phyloP scores from a whole-genome alignment of 495 filamentous ascomycete genomes.

The Cenococcum geophilum region DNA sequence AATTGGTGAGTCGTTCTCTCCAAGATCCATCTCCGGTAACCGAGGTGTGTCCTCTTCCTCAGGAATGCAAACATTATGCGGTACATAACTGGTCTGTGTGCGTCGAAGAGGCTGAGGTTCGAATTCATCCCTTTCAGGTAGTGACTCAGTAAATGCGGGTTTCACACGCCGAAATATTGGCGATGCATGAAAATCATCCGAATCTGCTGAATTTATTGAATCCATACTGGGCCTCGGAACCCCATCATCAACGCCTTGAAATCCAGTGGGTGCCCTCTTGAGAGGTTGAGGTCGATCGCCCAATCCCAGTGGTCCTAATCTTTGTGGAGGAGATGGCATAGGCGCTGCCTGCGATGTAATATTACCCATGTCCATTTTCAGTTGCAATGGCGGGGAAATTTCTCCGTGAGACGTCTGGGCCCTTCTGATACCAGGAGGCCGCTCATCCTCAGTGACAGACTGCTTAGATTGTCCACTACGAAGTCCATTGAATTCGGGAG shows the following conservation, averaged over 20 bases:
- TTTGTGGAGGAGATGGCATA: slow-evolving; percentile 15
- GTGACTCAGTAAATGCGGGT: slow-evolving; percentile 9
- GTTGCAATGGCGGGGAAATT: slow-evolving; percentile 24
- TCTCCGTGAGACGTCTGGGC: slow-evolving; percentile 22
- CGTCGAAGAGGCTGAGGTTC: slow-evolving; percentile 20
- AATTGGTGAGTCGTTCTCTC: slow-evolving; percentile 21
- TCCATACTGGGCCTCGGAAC: slow-evolving; percentile 26
- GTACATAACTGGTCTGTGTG: slow-evolving; percentile 23
- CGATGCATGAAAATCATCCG: slow-evolving; percentile 13
- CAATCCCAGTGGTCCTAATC: slow-evolving; percentile 26
- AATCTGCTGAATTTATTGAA: slow-evolving; percentile 20
- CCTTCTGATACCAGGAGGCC: slow-evolving; percentile 16
- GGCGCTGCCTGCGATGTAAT: slow-evolving; percentile 25
- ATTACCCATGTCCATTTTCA: slow-evolving; percentile 28
- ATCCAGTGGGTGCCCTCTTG: slow-evolving; percentile 23
- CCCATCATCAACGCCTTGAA: slow-evolving; percentile 18
- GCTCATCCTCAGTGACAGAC: slow-evolving; percentile 5
- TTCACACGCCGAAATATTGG: slow-evolving; percentile 6
- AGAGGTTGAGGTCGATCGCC: slow-evolving; percentile 14
- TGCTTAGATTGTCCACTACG: slow-evolving; percentile 8
- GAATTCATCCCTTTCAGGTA: slow-evolving; percentile 29
- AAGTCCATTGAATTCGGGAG: slow-evolving; percentile 15
- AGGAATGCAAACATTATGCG: background rate
- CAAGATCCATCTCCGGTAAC: slow-evolving; percentile 12
- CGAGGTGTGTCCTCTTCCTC: slow-evolving; percentile 12